Base-by-base conservation (phyloP, 495 filamentous ascomycete species). In the Lasiosphaeria miniovina region DNA sequence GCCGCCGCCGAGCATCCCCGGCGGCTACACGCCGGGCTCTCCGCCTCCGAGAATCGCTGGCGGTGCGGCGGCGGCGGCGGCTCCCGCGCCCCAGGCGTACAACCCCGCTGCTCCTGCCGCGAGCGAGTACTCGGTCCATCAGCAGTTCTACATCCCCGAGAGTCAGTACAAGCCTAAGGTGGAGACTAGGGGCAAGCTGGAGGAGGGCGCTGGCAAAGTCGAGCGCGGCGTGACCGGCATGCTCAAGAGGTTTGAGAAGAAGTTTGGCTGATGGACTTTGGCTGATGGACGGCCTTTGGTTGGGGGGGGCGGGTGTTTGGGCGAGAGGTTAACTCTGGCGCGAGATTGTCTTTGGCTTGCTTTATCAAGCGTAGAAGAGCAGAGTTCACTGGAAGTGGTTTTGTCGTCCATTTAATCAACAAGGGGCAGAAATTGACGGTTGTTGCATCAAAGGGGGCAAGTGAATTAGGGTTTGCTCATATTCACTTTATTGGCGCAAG, bases 241-340 rank as follows among this genome's bases (percentile, higher is more conserved):
- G 71, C 77, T 96, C 66, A 96, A 91, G 85, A 91, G 85, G 75
- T 77, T 96, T 68, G 92, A 96, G 80, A 94, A 94, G 83, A 88
- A 84, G 69, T 84, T 93, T 71, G 88, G 78, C 8, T 31, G 34
- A 54, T 11, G 1, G 0, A 12, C 9, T 15, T 15, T 56, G 17
- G 33, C 46, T 45, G 38, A 17, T 55, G 36, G 34, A 36, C 15
- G 46, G 48, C 15, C 46, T 24, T 49, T 56, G 17, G 33, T 55
- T 45, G 38, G 38, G 12, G 43, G 24, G 24, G 24, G 24, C 24
- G 24, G 24, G 24, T 24, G 24, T 24, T 24, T 24, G 24, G n/a
- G n/a, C n/a, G n/a, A n/a, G n/a, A n/a, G n/a, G 24, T 24, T 24
- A n/a, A n/a, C 24, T 24, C 24, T 24, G 24, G 24, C 2, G 24